These are phyloP conservation scores for Alternaria incomplexa DNA, from an alignment of 2,329 filamentous ascomycete genomes.

Conservation along the genomic window DNA sequence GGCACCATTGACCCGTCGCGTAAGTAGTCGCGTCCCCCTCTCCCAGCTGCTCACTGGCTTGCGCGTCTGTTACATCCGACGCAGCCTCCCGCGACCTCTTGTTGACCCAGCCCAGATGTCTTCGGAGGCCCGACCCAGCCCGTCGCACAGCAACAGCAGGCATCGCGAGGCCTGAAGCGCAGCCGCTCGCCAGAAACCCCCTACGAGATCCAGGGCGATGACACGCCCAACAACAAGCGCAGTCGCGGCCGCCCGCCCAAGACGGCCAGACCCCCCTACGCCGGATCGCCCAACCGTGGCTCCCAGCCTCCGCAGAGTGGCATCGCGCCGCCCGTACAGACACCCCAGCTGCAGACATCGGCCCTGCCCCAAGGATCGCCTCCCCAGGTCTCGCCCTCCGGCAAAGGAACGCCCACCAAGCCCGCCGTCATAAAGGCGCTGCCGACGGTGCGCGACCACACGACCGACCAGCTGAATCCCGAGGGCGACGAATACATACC, in stretches of 20 bases:
- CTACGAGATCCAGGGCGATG: conserved; percentile 44
- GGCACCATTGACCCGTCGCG: conserved; percentile 51
- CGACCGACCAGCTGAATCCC: conserved; percentile 88
- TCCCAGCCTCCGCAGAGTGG: conserved; percentile 57
- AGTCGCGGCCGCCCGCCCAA: conserved; percentile 67
- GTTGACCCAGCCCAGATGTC: conserved; percentile 38
- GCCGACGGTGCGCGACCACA: conserved; percentile 95
- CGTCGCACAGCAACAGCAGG: conserved; percentile 38
- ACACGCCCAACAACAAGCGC: conserved; percentile 26
- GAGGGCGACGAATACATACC: conserved; percentile 94
- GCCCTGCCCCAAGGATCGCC: conserved; percentile 59
- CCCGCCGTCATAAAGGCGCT: conserved; percentile 84
- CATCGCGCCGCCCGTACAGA: conserved; percentile 57
- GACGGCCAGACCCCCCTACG: conserved; percentile 48
- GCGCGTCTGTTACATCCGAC: conserved; percentile 43
- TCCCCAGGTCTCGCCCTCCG: conserved; percentile 67
- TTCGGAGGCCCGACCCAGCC: conserved; percentile 37
- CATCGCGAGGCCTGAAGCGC: conserved; percentile 48
- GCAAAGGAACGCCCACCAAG: conserved; percentile 80
- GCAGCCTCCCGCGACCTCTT: conserved; percentile 22
- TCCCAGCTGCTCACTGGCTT: conserved; percentile 10
- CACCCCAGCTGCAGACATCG: conserved; percentile 61
- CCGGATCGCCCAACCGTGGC: conserved; percentile 63
- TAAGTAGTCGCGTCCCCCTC: conserved; percentile 12
- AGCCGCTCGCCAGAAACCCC: conserved; percentile 50